phyloP scores from a whole-genome alignment of 225 moss, liverwort and hornwort species.

The Bryum argenteum region DNA sequence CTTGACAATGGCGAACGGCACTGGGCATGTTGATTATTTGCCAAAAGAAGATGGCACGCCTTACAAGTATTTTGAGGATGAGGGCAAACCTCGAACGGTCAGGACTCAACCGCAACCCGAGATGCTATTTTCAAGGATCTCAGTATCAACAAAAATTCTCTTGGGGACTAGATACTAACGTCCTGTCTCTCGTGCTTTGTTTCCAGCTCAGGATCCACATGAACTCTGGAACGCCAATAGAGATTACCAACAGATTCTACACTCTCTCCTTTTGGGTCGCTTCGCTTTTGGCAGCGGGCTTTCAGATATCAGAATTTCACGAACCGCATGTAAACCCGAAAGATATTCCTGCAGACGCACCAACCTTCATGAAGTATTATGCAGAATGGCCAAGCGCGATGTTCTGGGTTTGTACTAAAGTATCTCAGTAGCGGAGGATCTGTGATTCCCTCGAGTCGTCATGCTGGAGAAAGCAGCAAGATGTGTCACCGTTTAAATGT shows the following conservation, averaged over 20 bases:
- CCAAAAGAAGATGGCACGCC: constrained; percentile 36
- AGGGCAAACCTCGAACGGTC: constrained; percentile 39
- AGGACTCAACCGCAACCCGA: neutral
- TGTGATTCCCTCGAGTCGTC: neutral
- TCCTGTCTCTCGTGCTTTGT: neutral
- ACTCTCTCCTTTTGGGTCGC: constrained; percentile 42
- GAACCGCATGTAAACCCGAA: constrained; percentile 29
- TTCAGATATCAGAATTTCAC: constrained; percentile 36
- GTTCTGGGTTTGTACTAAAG: constrained; percentile 40
- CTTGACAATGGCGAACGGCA: constrained; percentile 11
- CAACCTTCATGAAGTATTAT: constrained; percentile 28
- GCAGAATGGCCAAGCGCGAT: constrained; percentile 30
- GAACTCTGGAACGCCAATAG: constrained; percentile 31
- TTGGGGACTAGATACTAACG: neutral
- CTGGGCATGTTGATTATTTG: constrained; percentile 27
- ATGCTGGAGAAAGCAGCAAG: neutral
- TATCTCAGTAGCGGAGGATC: constrained; percentile 6
- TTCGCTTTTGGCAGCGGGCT: constrained; percentile 33
- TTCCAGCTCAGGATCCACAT: constrained; percentile 27
- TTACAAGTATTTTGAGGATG: constrained; percentile 37
- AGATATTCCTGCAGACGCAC: constrained; percentile 19
- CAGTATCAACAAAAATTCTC: neutral
- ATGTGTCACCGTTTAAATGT: neutral
- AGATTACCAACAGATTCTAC: constrained; percentile 41
- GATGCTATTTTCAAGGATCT: neutral